Evolutionary conservation across 2,329 filamentous ascomycete genomes (phyloP).

Genomic region (Cryphonectria japonica): DNA sequence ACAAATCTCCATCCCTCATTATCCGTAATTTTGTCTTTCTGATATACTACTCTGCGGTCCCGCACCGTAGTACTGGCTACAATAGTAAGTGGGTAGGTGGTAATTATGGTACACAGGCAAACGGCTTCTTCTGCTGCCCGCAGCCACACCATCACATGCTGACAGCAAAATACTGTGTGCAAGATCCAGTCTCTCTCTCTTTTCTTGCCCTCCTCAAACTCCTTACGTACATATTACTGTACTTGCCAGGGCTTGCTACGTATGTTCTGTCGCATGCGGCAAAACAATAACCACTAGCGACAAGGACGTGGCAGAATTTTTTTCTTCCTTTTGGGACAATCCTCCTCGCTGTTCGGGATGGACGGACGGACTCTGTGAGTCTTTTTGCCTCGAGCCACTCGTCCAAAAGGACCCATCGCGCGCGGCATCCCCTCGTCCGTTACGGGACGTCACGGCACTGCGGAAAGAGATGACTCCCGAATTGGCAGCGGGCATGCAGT

Average conservation of each 20-base stretch:
- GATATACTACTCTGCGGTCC: no score
- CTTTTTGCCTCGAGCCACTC: background rate
- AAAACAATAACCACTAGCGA: background rate
- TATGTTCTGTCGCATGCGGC: background rate
- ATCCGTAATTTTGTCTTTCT: background rate
- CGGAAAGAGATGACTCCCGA: background rate
- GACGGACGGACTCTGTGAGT: background rate
- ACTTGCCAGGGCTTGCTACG: background rate
- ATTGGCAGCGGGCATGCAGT: slow-evolving; percentile 1
- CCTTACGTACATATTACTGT: slow-evolving; percentile 7
- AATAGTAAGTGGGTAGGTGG: background rate
- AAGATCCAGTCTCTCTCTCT: background rate
- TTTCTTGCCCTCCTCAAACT: background rate
- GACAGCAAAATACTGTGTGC: background rate
- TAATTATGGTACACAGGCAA: background rate
- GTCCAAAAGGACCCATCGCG: background rate
- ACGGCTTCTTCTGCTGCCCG: background rate
- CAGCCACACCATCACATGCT: background rate
- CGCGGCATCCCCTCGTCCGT: background rate
- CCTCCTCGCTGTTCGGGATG: background rate
- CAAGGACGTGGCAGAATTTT: background rate
- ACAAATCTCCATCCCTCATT: background rate
- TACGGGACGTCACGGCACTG: background rate
- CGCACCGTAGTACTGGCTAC: background rate
- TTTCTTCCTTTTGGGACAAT: background rate